Percentiles rank a stretch among this genome's conserved stretches.
Conservation (phyloP, 2,329 filamentous ascomycete genomes). For the Helotiales sp. region DNA sequence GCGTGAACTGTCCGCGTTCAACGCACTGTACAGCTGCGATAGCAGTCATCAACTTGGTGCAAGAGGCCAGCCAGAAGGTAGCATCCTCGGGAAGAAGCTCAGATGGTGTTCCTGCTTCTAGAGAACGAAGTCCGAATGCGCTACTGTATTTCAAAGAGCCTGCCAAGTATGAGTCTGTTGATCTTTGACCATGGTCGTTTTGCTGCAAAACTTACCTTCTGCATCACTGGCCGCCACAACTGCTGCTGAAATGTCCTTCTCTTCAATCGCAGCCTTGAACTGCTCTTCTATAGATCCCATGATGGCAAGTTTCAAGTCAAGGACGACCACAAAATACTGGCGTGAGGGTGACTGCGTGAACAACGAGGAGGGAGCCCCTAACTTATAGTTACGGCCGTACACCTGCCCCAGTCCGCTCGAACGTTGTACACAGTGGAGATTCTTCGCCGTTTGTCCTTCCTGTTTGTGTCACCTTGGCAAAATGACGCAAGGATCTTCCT, state of each 20-base stretch:
- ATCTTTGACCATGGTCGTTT: not conserved
- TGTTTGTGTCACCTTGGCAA: no score
- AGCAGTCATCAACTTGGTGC: slow-evolving; percentile 59
- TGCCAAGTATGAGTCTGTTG: slow-evolving; percentile 21
- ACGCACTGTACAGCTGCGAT: slow-evolving; percentile 61
- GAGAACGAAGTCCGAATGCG: not conserved
- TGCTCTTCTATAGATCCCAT: slow-evolving; percentile 15
- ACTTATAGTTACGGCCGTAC: no score
- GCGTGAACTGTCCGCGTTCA: slow-evolving; percentile 52
- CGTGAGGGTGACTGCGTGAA: not conserved
- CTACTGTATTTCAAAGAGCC: not conserved
- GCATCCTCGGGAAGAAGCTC: slow-evolving; percentile 43
- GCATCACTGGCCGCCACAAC: slow-evolving; percentile 25
- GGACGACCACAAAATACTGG: not conserved
- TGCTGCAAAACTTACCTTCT: slow-evolving; percentile 14
- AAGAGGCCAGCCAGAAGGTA: slow-evolving; percentile 55
- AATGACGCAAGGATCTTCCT: no score
- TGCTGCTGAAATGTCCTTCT: slow-evolving; percentile 23
- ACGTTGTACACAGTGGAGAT: no score
- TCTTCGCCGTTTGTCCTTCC: no score
- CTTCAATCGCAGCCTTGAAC: slow-evolving; percentile 21
- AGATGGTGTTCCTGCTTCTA: not conserved
- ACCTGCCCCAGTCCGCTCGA: no score
- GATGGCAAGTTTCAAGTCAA: not conserved
- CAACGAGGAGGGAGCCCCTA: no score